phyloP scores from a whole-genome alignment of 495 filamentous ascomycete species.

The Trichoderma erinaceum region DNA sequence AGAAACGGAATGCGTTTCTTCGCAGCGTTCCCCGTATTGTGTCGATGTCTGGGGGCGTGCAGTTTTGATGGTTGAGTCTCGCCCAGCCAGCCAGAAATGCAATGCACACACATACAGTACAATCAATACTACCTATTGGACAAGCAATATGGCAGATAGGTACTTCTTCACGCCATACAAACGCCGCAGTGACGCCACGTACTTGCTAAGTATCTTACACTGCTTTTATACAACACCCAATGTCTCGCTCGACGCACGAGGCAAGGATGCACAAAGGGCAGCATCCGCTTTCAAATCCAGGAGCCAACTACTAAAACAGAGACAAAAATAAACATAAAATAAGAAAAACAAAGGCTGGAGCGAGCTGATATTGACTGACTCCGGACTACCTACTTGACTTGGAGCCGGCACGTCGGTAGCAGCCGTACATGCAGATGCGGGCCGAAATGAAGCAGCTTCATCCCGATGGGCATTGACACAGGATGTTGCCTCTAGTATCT shows the following conservation, averaged over 20 bases:
- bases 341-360: neutral
- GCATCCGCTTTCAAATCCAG: neutral
- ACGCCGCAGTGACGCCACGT: neutral
- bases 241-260: neutral
- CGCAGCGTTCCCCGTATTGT: neutral
- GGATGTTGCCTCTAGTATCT: too few relatives aligned
- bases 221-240: neutral
- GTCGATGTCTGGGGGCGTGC: neutral
- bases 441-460: neutral
- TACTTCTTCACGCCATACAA: neutral
- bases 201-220: too few relatives aligned
- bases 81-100: neutral
- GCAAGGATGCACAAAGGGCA: neutral
- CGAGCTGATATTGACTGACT: neutral
- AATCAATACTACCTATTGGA: too few relatives aligned
- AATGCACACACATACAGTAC: neutral
- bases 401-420: conserved; percentile 1
- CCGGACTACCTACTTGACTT: neutral
- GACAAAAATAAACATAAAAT: conserved; percentile 7
- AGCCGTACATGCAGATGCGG: conserved; percentile 8
- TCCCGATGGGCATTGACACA: neutral
- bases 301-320: neutral
- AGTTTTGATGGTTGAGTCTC: neutral
- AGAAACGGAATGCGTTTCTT: conserved; percentile 12
- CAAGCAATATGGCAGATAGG: too few relatives aligned